Base-by-base conservation (phyloP, 805 yeast species). In the Candida pseudoglaebosa region DNA sequence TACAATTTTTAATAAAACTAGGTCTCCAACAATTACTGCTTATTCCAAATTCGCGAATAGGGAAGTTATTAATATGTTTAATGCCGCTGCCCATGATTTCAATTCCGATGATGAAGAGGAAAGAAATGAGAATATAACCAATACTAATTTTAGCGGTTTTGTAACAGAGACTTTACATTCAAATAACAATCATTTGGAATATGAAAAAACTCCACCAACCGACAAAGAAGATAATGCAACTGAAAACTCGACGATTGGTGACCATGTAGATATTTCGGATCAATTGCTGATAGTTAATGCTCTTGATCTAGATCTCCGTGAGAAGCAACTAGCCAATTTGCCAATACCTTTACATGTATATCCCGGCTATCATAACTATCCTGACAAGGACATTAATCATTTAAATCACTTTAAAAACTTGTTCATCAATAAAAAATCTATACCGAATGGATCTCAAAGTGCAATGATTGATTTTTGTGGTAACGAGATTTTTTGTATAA, bases 1-100 rank as follows among this genome's bases (percentile, higher is more conserved):
- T 13, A 37, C 50, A 2, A 29, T 46, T 1, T 37, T 35, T 21
- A 32, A 22, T n/a, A 45, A 45, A 12, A 73, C 78, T 3, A 64
- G 69, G 10, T 83, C 95, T 0, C 95, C 95, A 1, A 88, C 96
- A 0, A 73, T 84, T 46, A 89, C 96, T 0, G 62, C 82, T 52
- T 82, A 74, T 53, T 83, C 95, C 0, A 78, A 79, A 36, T 78
- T 80, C 50, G 91, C 95, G 2, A 74, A 79, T 40, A 75, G 78
- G 39, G 96, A 87, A 48, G 81, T 88, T 0, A 66, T 75, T 44
- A 73, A 77, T 12, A 84, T 88, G 88, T 84, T 87, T 55, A 85
- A 82, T 51, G 77, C 73, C 35, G 77, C 77, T 1, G 59, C 70
- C 3, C 46, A 51, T 8, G 40, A 55, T 19, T 39, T 56, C n/a